Base-by-base conservation (phyloP, 768 basidiomycete genomes). In the Mycena capillaripes region DNA sequence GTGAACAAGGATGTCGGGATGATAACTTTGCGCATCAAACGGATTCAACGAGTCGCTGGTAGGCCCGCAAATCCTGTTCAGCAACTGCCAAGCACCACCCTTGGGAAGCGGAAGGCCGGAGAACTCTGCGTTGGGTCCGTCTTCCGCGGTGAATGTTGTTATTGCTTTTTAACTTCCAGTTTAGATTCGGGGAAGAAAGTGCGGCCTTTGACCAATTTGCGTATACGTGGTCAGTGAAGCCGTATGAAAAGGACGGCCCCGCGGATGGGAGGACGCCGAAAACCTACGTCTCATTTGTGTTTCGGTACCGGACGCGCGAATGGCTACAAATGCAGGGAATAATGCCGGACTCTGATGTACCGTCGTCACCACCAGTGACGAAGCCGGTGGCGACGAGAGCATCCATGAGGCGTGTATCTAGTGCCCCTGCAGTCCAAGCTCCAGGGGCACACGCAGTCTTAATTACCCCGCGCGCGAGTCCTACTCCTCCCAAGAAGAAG, bases 211-310 rank as follows among this genome's bases (percentile, higher is more conserved):
- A 79, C 30, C 90, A 90, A 71, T 82, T 80, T 66, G 81, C 83
- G 5, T 75, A 77, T 29, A 94, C 92, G 12, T 93, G 90, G 90
- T 78, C 81, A 4, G 85, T 91, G 12, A 80, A 83, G 59, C 83
- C 90, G 0, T 84, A 88, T 73, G 87, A 88, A 34, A 78, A 81
- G 30, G 77, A 80, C 19, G 69, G 53, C 4, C 68, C 77, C 14
- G 76, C 78, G 32, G 76, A 77, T 38, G 79, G 76, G n/a, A 80
- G 80, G 68, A 52, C 25, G 12, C 83, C 87, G 7, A 80, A 79
- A 44, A 88, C 91, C n/a, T 89, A 87, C 64, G 90, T 92, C 29
- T 88, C 90, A 19, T 94, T 94, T 76, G 82, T 89, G 3, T 94
- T 93, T 78, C 85, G 90, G 46, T 94, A 94, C 78, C 83, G 90